Conservation (phyloP, 768 basidiomycete species). For the Trametopsis cervina region DNA sequence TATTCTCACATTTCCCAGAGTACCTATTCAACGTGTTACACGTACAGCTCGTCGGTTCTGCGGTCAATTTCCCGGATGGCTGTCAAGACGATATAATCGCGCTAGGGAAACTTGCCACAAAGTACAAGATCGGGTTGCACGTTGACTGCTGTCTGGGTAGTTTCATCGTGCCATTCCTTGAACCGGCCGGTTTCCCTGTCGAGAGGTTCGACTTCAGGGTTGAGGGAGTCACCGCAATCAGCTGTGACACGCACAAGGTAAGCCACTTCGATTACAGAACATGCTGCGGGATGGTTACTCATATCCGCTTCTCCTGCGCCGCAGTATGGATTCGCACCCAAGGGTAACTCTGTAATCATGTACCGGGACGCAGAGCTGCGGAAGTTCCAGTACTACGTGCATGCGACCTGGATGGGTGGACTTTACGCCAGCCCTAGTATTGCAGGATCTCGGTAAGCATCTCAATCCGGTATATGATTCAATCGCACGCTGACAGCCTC, state of each 20-base stretch:
- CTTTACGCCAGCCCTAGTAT: conserved; percentile 88
- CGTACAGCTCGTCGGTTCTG: conserved; percentile 72
- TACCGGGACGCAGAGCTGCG: conserved; percentile 76
- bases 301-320: too few relatives aligned
- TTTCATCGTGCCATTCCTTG: conserved; percentile 91
- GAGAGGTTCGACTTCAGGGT: conserved; percentile 87
- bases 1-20: conserved; percentile 2
- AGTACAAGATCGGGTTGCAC: conserved; percentile 77
- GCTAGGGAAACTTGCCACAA: conserved; percentile 67
- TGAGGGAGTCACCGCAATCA: conserved; percentile 87
- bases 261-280: conserved; percentile 1
- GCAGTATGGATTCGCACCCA: conserved; percentile 91
- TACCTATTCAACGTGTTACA: background rate
- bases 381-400: conserved; percentile 80
- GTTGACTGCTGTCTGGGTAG: conserved; percentile 94
- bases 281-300: too few relatives aligned
- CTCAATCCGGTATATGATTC: background rate
- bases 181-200: conserved; percentile 64
- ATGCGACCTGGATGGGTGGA: conserved; percentile 77
- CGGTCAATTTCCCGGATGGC: conserved; percentile 81
- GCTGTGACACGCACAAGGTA: conserved; percentile 95
- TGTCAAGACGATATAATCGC: conserved; percentile 81
- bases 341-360: conserved; percentile 96
- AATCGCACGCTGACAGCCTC: background rate
- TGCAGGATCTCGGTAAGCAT: conserved; percentile 76